phyloP scores from a whole-genome alignment of 1,139 yeast genomes.

The Candida albicans region DNA sequence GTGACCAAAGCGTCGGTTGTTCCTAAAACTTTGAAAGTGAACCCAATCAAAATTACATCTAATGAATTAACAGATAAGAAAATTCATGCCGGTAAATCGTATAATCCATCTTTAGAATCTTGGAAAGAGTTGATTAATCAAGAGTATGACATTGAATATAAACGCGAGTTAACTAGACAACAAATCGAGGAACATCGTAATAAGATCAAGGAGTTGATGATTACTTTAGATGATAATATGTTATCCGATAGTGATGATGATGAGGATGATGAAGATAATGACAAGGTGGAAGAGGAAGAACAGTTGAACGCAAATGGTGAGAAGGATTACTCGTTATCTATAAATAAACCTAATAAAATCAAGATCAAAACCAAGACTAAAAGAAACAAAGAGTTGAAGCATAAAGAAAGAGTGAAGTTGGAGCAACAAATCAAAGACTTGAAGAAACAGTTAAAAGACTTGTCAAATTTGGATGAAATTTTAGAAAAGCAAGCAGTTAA shows the following conservation, averaged over 20 bases:
- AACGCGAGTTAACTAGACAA: conserved; percentile 63
- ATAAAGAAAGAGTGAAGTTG: conserved; percentile 58
- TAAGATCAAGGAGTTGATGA: conserved; percentile 58
- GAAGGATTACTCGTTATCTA: conserved; percentile 50
- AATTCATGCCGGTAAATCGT: conserved; percentile 83
- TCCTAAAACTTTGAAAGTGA: conserved; percentile 57
- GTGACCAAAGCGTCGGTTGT: conserved; percentile 49
- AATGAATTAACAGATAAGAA: conserved; percentile 22
- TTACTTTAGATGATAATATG: conserved; percentile 19
- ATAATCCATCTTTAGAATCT: conserved; percentile 82
- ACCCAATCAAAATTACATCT: conserved; percentile 55
- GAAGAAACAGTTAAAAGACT: conserved; percentile 56
- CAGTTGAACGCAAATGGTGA: conserved; percentile 27
- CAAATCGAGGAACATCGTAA: conserved; percentile 60
- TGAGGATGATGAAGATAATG: conserved; percentile 55
- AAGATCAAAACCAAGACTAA: conserved; percentile 77
- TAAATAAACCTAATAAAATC: conserved; percentile 66
- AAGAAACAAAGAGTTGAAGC: conserved; percentile 70
- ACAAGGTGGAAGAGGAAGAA: conserved; percentile 41
- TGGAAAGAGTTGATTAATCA: conserved; percentile 74
- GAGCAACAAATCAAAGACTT: conserved; percentile 58
- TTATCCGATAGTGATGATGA: conserved; percentile 14
- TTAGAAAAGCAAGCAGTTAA: conserved; percentile 37
- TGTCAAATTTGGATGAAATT: conserved; percentile 56
- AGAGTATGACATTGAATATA: conserved; percentile 67